Base-by-base conservation (phyloP, 2,329 filamentous ascomycete genomes). In the Beauveria sp. region DNA sequence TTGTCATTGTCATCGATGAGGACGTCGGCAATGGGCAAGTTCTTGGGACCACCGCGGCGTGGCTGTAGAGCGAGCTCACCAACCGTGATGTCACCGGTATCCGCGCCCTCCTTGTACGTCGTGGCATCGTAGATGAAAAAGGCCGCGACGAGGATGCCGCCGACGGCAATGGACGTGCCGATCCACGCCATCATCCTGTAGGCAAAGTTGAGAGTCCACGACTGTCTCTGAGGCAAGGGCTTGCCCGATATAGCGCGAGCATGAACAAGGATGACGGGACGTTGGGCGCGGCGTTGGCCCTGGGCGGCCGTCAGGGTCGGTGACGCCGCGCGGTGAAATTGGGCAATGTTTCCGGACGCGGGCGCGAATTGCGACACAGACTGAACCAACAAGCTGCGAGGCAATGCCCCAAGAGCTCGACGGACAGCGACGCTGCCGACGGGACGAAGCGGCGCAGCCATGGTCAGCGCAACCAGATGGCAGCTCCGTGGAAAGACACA, bases 41-140 rank as follows among this genome's bases (percentile, higher is more conserved):
- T 96, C 80, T 99, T 97, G 0, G 93, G 92, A 0, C 94, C 94
- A 60, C 94, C 94, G 62, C 82, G 83, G 65, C 87, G 84, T 1
- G 94, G 94, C 61, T 86, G 86, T 58, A 99, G 78, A 1, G 94
- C 94, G 41, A 91, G 77, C 67, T 91, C 84, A 2, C 92, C 92
- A n/a, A 99, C 89, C 55, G 88, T 83, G 62, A 96, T 86, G 67
- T 97, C 92, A 65, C 79, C 78, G 28, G 82, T 80, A 7, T 80
- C 83, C 2, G 83, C 76, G 52, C 87, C 80, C 65, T 92, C 88
- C 62, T 84, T 86, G 77, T 99, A 99, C 16, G 94, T 99, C 53
- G 86, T 88, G 10, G 92, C 88, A 77, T 99, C 94, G 77, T 96
- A 99, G 67, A 94, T 67, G 76, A 99, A 99, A 80, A 99, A 97